Conservation (phyloP, 768 basidiomycete genomes). For the Mrakia gelida region DNA sequence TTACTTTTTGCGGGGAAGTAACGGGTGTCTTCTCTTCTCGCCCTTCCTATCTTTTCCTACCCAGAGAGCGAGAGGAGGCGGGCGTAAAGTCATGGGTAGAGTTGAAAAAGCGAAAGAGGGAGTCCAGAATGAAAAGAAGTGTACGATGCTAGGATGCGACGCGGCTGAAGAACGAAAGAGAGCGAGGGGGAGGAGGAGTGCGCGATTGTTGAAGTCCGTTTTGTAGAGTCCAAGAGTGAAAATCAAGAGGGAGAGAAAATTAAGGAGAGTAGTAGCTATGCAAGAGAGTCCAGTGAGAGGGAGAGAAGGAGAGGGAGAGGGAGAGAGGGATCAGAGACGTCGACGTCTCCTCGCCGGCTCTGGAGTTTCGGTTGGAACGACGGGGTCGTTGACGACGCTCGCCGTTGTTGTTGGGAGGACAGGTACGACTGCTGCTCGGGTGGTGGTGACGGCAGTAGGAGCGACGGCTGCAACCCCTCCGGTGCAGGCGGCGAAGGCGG, state of each 20-base stretch:
- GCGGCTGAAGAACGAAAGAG: not conserved
- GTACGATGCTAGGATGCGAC: not conserved
- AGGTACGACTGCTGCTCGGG: not conserved
- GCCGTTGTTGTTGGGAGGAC: not conserved
- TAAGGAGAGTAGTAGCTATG: not conserved
- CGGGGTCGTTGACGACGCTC: not conserved
- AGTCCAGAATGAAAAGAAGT: too few species aligned
- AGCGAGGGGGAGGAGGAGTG: not conserved
- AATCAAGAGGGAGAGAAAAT: not conserved
- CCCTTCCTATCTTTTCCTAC: too few species aligned
- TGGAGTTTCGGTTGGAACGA: not conserved
- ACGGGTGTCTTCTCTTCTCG: too few species aligned
- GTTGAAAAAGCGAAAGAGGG: not conserved
- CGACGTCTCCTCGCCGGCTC: slow-evolving; percentile 6
- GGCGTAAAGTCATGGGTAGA: too few species aligned
- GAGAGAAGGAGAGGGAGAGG: not conserved
- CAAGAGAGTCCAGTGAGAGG: not conserved
- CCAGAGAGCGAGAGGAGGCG: not conserved
- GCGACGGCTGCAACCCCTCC: not conserved
- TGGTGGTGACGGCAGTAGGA: not conserved
- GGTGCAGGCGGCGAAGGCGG: not conserved
- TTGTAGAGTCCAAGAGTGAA: not conserved
- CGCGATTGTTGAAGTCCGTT: not conserved
- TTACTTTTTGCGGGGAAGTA: too few species aligned
- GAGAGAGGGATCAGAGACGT: not conserved